These are phyloP conservation scores for Cicer pinnatifidum DNA, from an alignment of 306 rosid genomes.

Conservation along the genomic window DNA sequence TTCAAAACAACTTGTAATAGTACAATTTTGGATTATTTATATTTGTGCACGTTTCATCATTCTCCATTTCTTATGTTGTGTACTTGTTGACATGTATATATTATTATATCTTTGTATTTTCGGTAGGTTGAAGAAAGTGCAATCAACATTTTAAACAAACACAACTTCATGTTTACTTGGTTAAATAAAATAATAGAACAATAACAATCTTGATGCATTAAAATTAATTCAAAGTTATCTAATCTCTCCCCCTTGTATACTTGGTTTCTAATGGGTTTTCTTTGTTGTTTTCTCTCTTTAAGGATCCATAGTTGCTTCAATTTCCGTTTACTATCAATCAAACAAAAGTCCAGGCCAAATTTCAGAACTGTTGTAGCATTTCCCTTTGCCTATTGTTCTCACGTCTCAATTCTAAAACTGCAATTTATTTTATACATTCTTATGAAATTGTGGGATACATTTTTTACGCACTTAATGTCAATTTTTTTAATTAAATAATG, in stretches of 20 bases:
- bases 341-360: background rate
- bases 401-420: background rate
- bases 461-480: background rate
- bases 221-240: background rate
- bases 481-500: background rate
- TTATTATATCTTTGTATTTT: background rate
- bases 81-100: background rate
- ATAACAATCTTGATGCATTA: background rate
- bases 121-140: background rate
- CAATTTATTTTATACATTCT: background rate
- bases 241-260: background rate
- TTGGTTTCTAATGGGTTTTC: background rate
- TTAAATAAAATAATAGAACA: constrained; percentile 6
- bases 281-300: background rate
- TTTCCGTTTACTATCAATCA: background rate
- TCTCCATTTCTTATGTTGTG: constrained; percentile 2
- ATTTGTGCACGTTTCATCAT: background rate
- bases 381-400: background rate
- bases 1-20: background rate
- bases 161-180: constrained; percentile 2
- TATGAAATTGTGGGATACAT: background rate
- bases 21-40: background rate
- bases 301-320: background rate
- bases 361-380: background rate
- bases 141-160: constrained; percentile 2